Conservation (phyloP, 2,329 filamentous ascomycete species). For the Grosmannia clavigera region DNA sequence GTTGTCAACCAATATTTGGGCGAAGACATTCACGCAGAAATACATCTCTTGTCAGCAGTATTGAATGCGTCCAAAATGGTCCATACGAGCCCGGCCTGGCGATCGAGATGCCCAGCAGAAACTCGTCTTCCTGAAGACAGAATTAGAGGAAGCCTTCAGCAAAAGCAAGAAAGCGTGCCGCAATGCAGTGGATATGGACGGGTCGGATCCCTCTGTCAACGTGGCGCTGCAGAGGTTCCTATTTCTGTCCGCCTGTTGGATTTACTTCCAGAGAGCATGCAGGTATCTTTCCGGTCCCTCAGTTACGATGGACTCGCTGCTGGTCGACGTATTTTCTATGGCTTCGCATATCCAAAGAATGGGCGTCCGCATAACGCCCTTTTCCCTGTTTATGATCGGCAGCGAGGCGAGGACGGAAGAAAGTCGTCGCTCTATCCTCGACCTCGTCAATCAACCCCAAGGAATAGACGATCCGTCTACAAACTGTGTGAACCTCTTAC, state of each 20-base stretch:
- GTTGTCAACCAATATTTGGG: neutral
- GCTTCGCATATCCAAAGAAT: neutral
- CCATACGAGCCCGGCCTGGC: neutral
- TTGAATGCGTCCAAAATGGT: neutral
- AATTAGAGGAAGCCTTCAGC: neutral
- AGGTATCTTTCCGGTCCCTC: conserved; percentile 7
- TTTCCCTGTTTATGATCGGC: conserved; percentile 7
- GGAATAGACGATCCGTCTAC: neutral
- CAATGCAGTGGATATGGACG: neutral
- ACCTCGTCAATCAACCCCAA: neutral
- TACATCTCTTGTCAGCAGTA: neutral
- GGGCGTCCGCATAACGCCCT: conserved; percentile 2
- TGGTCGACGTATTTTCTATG: conserved; percentile 1
- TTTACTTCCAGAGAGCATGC: conserved; percentile 9
- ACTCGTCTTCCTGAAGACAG: neutral
- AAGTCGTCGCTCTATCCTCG: conserved; percentile 4
- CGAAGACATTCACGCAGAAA: conserved; percentile 3
- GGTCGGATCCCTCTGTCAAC: neutral
- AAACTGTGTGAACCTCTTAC: neutral
- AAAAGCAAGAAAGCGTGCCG: neutral
- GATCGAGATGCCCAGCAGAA: neutral
- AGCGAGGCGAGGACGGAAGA: conserved; percentile 5
- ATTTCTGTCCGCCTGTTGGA: conserved; percentile 5
- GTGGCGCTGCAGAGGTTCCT: conserved; percentile 5
- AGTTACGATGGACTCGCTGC: neutral